A percentile compares a stretch with the other conserved stretches of the same genome.
These are phyloP conservation scores for Hypericum perforatum DNA, from an alignment of 345 rosid species.

Conservation along the genomic window DNA sequence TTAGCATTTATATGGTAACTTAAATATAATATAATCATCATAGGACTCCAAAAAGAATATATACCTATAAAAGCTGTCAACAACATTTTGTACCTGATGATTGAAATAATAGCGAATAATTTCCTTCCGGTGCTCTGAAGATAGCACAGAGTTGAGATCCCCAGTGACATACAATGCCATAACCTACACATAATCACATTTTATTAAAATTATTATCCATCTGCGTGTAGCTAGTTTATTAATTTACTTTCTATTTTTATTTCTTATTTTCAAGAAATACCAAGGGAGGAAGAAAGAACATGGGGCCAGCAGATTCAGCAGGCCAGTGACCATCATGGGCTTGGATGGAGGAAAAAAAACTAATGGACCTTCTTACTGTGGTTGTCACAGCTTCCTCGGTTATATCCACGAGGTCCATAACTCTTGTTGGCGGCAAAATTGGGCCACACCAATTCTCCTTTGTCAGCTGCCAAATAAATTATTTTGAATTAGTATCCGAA, in stretches of 20 bases:
- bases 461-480: background rate
- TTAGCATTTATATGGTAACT: no score
- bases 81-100: constrained; percentile 29
- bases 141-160: constrained; percentile 26
- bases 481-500: no score
- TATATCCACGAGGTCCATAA: background rate
- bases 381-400: background rate
- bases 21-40: no score
- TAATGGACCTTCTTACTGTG: background rate
- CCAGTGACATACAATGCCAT: constrained; percentile 35
- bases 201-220: background rate
- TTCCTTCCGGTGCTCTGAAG: constrained; percentile 33
- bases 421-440: background rate
- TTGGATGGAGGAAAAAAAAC: background rate
- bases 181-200: constrained; percentile 26
- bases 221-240: no score
- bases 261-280: background rate
- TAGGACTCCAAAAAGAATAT: no score
- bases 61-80: no score
- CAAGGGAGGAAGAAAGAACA: constrained; percentile 1
- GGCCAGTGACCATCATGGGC: constrained; percentile 5
- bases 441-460: background rate
- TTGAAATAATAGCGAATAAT: constrained; percentile 36
- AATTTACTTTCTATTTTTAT: no score
- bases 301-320: no score